A percentile compares a stretch with the other conserved stretches of the same genome.
phyloP scores from a whole-genome alignment of 2,329 filamentous ascomycete species.

The Diaporthe vaccinii region DNA sequence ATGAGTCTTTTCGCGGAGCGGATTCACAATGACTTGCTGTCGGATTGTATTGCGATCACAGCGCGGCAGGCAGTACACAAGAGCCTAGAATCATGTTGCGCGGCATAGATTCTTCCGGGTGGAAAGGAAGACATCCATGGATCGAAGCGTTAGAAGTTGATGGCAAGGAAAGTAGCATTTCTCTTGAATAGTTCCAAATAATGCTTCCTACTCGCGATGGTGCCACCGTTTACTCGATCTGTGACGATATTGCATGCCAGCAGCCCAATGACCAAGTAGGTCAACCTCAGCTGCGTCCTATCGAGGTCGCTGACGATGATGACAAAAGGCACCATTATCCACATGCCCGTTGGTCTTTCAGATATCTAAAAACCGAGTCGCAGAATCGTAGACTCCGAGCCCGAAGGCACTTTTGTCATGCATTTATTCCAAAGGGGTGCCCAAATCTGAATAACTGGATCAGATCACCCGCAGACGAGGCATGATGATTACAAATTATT shows the following conservation, averaged over 20 bases:
- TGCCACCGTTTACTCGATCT: neutral
- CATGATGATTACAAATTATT: conserved; percentile 11
- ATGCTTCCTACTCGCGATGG: neutral
- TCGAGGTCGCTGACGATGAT: too few relatives aligned
- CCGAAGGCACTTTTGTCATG: neutral
- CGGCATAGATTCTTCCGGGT: neutral
- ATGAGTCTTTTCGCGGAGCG: neutral
- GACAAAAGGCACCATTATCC: too few relatives aligned
- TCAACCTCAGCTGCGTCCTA: neutral
- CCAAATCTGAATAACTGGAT: neutral
- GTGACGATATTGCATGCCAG: neutral
- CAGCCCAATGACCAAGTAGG: neutral
- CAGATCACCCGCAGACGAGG: neutral
- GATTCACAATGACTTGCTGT: neutral
- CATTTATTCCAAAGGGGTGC: neutral
- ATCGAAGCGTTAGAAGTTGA: neutral
- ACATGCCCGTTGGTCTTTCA: fast-evolving
- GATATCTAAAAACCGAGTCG: too few relatives aligned
- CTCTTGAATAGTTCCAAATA: neutral
- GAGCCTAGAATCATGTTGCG: neutral
- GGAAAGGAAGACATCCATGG: neutral
- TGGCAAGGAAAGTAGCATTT: neutral
- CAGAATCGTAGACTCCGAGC: neutral
- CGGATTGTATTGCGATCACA: neutral
- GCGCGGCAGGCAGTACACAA: neutral